Evolutionary conservation across 192 early-diverging fungal species (phyloP), one percentile per base, ranked within the genome.

Genomic region (Linnemannia exigua): DNA sequence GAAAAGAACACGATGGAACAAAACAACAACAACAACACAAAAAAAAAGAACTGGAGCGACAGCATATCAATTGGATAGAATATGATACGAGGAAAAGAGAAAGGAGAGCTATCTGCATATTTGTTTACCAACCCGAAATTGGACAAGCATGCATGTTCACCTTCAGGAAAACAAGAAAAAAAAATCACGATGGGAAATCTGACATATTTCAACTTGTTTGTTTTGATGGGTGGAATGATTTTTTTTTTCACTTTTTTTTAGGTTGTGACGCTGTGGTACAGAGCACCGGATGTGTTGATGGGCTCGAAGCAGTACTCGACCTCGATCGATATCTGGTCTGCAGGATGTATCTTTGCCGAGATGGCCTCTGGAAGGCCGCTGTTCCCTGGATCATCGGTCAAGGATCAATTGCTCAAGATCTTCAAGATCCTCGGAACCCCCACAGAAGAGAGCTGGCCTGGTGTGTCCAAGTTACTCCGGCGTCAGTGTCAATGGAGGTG

Each of bases 391-490:
- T 94, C 92, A 38, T 98, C 97, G 9, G 93, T 95, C 25, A 87
- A 92, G 61, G 97, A 98, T 87, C 97, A 99, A 84, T 79, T 99
- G 38, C 79, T 95, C 52, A 92, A 95, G 46, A 99, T 99, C 71
- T 99, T 98, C 91, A 98, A 97, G 87, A 91, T 96, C 71, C 81
- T 96, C 83, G 96, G 96, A 47, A 96, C 96, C 16, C 96, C 96
- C 19, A 91, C 94, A 67, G 94, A 95, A 75, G 93, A 94, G 47
- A 90, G 88, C 20, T 99, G 97, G 97, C 97, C 98, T 11, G 91
- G 91, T 14, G 94, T 97, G 37, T 92, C 94, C 28, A 93, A 95
- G 87, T 88, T 98, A 33, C 97, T 44, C 5, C 41, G 41, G 41
- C 9, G 3, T 44, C 41, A 44, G 41, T 6, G 41, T 44, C 9